phyloP scores from a whole-genome alignment of 31 red algal genomes.

The Porphyra umbilicalis region DNA sequence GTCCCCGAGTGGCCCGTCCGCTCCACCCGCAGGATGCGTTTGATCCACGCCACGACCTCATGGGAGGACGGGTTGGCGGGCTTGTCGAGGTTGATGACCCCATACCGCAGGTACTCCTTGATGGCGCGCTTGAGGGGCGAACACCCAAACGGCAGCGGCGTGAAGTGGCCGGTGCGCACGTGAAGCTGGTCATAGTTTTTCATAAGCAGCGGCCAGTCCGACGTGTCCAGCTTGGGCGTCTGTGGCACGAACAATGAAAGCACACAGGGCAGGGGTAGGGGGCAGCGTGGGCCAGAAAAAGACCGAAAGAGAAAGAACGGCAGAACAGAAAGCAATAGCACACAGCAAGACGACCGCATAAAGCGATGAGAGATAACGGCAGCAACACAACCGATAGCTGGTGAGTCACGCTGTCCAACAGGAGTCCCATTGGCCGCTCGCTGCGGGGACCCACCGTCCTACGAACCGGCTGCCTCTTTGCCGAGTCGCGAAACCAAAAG shows the following conservation, averaged over 20 bases:
- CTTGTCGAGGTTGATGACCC: conserved; percentile 98
- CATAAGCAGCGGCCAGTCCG: conserved; percentile 87
- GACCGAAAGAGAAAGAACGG: neutral
- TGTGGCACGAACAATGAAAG: neutral
- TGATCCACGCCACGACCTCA: conserved; percentile 99
- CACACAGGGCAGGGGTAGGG: neutral
- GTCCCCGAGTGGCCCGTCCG: conserved; percentile 99
- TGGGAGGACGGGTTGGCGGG: conserved; percentile 95
- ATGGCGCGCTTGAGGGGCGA: conserved; percentile 85
- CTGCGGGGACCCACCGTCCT: too few relatives aligned
- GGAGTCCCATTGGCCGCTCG: too few relatives aligned
- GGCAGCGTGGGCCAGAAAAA: too few relatives aligned
- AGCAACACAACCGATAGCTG: too few relatives aligned
- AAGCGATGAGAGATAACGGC: too few relatives aligned
- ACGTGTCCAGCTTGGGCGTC: conserved; percentile 71
- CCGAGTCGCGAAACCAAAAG: too few relatives aligned
- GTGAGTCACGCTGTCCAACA: too few relatives aligned
- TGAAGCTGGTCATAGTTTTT: conserved; percentile 96
- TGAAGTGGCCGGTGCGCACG: conserved; percentile 92
- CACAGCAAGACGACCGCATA: too few relatives aligned
- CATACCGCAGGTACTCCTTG: conserved; percentile 82
- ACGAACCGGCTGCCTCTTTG: too few relatives aligned
- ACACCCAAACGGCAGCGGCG: conserved; percentile 74
- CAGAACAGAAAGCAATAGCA: neutral
- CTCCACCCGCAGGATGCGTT: conserved; percentile 86